Evolutionary conservation across 2,329 filamentous ascomycete genomes (phyloP).

Genomic region (Teratosphaeriaceae sp.): DNA sequence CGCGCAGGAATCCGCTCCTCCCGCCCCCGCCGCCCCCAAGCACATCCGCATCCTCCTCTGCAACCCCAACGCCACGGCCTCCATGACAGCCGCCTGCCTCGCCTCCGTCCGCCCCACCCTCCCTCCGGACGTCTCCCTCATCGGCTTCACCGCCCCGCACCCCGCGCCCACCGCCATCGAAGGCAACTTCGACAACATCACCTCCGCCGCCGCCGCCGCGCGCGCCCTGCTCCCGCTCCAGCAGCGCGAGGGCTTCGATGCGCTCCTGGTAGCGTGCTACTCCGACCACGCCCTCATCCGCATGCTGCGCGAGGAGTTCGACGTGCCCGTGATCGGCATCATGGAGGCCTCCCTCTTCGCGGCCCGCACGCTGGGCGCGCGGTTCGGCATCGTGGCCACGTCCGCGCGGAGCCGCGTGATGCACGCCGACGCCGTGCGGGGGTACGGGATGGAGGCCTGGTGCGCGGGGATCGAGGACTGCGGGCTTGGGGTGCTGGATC

Average conservation of each 20-base stretch:
- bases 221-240: conserved; percentile 41
- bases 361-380: conserved; percentile 42
- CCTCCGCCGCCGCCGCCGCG: conserved; percentile 44
- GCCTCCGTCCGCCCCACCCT: conserved; percentile 37
- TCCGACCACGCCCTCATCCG: conserved; percentile 42
- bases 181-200: conserved; percentile 43
- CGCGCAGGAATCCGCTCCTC: too few species aligned
- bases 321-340: conserved; percentile 42
- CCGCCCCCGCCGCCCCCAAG: too few species aligned
- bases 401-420: conserved; percentile 34
- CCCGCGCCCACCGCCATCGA: conserved; percentile 47
- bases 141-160: conserved; percentile 45
- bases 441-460: conserved; percentile 38
- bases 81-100: conserved; percentile 44
- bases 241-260: conserved; percentile 34
- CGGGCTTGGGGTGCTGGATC: conserved; percentile 39
- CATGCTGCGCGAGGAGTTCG: conserved; percentile 42
- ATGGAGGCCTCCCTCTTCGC: conserved; percentile 48
- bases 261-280: conserved; percentile 46
- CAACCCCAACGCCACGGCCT: conserved; percentile 43
- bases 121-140: conserved; percentile 41
- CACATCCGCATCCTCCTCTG: conserved; percentile 39
- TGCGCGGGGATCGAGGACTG: conserved; percentile 39
- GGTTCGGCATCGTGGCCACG: conserved; percentile 42
- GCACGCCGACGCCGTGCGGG: conserved; percentile 34